Evolutionary conservation across 495 filamentous ascomycete species (phyloP).

Genomic region (Oidiodendron maius): DNA sequence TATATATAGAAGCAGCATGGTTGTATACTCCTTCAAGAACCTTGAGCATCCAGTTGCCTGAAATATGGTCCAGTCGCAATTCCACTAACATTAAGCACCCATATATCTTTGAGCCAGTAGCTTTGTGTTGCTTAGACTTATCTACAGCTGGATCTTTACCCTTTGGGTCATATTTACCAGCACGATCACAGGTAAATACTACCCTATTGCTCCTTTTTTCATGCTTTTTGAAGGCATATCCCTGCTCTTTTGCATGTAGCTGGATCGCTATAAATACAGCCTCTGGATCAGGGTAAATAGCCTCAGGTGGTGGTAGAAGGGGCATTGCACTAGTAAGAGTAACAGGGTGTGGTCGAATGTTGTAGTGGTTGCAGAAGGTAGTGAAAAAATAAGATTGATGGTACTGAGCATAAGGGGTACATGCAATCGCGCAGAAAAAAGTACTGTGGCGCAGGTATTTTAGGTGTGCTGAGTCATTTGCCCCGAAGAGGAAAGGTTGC

Average conservation of each 20-base stretch:
- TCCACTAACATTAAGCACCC: background rate
- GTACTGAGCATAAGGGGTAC: too few relatives aligned
- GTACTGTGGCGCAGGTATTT: too few relatives aligned
- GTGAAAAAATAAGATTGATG: too few relatives aligned
- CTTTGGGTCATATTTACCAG: background rate
- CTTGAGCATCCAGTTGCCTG: background rate
- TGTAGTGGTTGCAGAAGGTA: too few relatives aligned
- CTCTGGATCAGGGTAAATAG: background rate
- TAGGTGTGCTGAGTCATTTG: too few relatives aligned
- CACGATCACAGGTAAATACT: background rate
- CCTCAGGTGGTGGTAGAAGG: background rate
- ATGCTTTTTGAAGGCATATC: background rate
- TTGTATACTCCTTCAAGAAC: background rate
- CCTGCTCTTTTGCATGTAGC: background rate
- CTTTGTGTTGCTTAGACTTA: background rate
- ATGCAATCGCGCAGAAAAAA: too few relatives aligned
- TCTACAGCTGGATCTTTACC: background rate
- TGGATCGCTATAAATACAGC: conserved; percentile 2
- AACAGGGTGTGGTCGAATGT: too few relatives aligned
- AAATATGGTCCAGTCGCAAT: background rate
- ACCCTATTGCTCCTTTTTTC: background rate
- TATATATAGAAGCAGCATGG: background rate
- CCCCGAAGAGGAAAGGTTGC: too few relatives aligned
- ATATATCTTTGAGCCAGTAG: background rate
- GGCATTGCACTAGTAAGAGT: too few relatives aligned